Base-by-base conservation (phyloP, 768 basidiomycete species). In the Cystobasidium onofrii region DNA sequence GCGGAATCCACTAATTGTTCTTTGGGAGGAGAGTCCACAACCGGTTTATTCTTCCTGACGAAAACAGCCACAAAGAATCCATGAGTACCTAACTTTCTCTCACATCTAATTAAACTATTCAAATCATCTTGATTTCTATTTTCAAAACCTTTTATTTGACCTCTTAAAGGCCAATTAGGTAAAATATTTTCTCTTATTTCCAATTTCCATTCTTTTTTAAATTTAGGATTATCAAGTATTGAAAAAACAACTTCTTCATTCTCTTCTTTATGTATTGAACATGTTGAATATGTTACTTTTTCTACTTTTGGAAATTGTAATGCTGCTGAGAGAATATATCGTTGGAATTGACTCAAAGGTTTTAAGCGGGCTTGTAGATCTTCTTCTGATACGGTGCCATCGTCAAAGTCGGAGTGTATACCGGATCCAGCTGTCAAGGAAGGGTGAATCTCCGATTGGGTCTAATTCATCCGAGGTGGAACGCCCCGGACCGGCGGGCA, bases 11-110 rank as follows among this genome's bases (percentile, higher is more conserved):
- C 41, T 25, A 6, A 6, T 23, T 65, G 34, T 43, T 6, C 60
- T 18, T 57, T 33, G 7, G 4, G 25, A 39, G 31, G 12, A n/a
- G 31, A 3, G 10, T 9, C n/a, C 9, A 27, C 13, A 33, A 23
- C 44, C 63, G 39, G 10, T 20, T 41, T 64, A 4, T 9, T 64
- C 36, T 75, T 41, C 43, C 60, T 70, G n/a, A 91, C 83, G 80
- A 98, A 93, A 80, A 90, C 96, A n/a, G 91, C 88, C 27, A 99
- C 94, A 78, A 99, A 99, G 83, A 99, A 99, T 0, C 96, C 96
- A 78, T 98, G 98, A 15, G 82, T 83, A n/a, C 86, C 87, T 78
- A 98, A 93, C 74, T 88, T 87, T 17, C 91, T 87, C 31, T 85
- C 78, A 63, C 72, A 64, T 27, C 76, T 60, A 29, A 78, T 76